phyloP scores from a whole-genome alignment of 1,139 yeast species.

The Meyerozyma elateridarum region DNA sequence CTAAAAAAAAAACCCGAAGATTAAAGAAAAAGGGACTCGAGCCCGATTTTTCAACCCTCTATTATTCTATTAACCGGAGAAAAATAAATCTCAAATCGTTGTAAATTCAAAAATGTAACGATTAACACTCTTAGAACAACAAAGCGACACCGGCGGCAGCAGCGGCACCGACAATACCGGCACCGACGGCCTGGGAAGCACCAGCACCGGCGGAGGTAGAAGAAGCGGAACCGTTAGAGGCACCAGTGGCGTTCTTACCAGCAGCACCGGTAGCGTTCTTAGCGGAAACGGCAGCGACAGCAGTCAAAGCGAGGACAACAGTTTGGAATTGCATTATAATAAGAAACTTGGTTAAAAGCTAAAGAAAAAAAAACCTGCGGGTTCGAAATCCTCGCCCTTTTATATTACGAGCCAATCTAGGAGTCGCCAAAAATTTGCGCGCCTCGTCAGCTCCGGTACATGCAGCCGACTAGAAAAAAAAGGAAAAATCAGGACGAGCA shows the following conservation, averaged over 20 bases:
- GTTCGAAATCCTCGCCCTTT: constrained; percentile 3
- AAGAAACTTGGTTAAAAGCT: neutral
- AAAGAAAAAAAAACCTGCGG: neutral
- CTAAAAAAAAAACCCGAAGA: constrained; percentile 1
- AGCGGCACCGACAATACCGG: constrained; percentile 16
- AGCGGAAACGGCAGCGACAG: constrained; percentile 12
- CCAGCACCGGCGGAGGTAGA: constrained; percentile 11
- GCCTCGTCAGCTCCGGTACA: too few relatives aligned
- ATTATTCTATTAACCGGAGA: constrained; percentile 4
- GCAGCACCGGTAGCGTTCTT: constrained; percentile 6
- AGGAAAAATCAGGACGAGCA: neutral
- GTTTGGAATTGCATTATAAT: constrained; percentile 14
- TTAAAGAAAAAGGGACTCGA: too few relatives aligned
- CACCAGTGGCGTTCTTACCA: constrained; percentile 11
- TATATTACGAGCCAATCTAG: too few relatives aligned
- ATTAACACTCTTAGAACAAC: constrained; percentile 14
- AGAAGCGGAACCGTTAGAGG: constrained; percentile 6
- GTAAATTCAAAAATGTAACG: neutral
- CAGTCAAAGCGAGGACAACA: constrained; percentile 16
- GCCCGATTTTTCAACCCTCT: too few relatives aligned
- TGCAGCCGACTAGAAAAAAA: constrained; percentile 4
- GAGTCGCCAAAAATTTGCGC: too few relatives aligned
- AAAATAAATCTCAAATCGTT: constrained; percentile 2
- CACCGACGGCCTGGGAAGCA: constrained; percentile 14
- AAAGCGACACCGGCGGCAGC: constrained; percentile 18